Conservation (phyloP, 768 basidiomycete genomes). For the Russula earlei region DNA sequence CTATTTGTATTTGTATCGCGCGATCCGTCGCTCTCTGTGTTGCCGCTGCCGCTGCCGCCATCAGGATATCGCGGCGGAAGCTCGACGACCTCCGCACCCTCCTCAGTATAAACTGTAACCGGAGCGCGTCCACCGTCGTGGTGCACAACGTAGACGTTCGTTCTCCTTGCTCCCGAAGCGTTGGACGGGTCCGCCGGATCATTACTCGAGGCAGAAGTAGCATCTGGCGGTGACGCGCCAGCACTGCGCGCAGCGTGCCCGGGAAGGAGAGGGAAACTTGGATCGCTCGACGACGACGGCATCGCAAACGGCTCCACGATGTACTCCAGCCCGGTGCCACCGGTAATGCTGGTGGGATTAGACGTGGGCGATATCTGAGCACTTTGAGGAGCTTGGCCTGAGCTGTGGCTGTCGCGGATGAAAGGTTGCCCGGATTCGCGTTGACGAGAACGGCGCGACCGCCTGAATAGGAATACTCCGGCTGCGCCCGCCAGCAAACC, state of each 20-base stretch:
- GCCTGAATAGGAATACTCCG: slow-evolving; percentile 3
- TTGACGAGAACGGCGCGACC: neutral
- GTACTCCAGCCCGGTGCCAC: slow-evolving; percentile 1
- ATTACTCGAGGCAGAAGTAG: slow-evolving; percentile 9
- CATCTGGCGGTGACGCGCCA: neutral
- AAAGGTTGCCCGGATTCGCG: neutral
- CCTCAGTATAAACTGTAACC: slow-evolving; percentile 46
- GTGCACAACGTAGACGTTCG: slow-evolving; percentile 48
- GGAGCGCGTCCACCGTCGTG: slow-evolving; percentile 51
- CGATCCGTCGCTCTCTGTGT: neutral
- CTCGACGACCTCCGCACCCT: slow-evolving; percentile 50
- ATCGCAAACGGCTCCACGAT: slow-evolving; percentile 19
- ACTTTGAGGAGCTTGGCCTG: neutral
- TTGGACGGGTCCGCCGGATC: slow-evolving; percentile 1
- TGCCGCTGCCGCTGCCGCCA: neutral
- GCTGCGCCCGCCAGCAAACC: slow-evolving; percentile 22
- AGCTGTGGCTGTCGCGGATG: neutral
- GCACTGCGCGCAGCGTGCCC: neutral
- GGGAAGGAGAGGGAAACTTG: neutral
- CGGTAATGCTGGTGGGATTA: neutral
- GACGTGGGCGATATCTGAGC: neutral
- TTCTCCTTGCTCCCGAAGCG: slow-evolving; percentile 2
- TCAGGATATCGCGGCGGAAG: slow-evolving; percentile 43
- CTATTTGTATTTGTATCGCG: neutral
- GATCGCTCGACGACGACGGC: neutral